A percentile compares a stretch with the other conserved stretches of the same genome.
Conservation (phyloP, 1,284 basidiomycete species). For the Vanrija pseudolonga region DNA sequence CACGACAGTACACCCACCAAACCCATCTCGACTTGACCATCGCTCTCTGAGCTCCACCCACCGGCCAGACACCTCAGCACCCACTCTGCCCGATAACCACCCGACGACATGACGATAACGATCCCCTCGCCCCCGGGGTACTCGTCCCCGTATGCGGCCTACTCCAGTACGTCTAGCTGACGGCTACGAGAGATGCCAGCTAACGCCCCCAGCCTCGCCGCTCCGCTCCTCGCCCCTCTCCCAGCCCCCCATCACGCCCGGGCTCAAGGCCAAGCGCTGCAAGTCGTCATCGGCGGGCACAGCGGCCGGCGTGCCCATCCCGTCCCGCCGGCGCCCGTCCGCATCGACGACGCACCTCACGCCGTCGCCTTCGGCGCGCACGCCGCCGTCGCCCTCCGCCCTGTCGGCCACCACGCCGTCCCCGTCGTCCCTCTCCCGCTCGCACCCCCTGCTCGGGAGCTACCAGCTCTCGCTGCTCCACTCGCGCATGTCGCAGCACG, state of each 20-base stretch:
- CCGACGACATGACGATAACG: conserved; percentile 6
- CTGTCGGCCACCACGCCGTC: conserved; percentile 3
- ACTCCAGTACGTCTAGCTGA: conserved; percentile 1
- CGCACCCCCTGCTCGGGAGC: conserved; percentile 39
- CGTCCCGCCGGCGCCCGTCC: no score
- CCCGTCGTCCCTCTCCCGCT: conserved; percentile 33
- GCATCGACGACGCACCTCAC: not conserved
- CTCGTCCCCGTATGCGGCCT: no score
- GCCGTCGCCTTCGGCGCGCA: not conserved
- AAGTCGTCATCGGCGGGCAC: not conserved
- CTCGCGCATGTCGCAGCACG: conserved; percentile 39
- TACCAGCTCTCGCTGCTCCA: conserved; percentile 43
- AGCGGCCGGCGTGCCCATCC: not conserved
- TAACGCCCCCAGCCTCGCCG: not conserved
- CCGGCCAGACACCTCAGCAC: no score
- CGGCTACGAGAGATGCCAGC: not conserved
- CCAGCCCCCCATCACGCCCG: not conserved
- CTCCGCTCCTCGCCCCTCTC: conserved; percentile 4
- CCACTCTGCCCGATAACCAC: no score
- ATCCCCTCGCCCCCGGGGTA: conserved; percentile 5
- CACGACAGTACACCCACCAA: no score
- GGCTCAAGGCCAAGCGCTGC: no score
- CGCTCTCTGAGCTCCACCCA: no score
- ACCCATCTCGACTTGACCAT: no score
- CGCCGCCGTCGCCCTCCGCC: not conserved